A percentile compares a stretch with the other conserved stretches of the same genome.
These are phyloP conservation scores for Ochetophila trinervis DNA, from an alignment of 306 rosid genomes.

Conservation along the genomic window DNA sequence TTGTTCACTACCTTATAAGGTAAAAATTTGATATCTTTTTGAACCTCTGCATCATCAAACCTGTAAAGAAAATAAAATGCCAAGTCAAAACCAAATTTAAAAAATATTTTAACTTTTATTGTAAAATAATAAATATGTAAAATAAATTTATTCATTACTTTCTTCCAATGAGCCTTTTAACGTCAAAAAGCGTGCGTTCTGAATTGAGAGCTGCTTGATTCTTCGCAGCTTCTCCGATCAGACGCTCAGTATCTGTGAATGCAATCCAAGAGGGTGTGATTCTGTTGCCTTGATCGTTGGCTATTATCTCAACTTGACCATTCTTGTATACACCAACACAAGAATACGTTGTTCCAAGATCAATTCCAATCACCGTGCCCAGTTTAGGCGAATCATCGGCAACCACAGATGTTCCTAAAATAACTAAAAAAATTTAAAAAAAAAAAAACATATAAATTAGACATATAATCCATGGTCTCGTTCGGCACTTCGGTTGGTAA, in stretches of 20 bases:
- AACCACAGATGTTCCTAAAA: neutral
- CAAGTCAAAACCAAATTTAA: no score
- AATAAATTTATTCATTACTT: neutral
- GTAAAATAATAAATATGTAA: neutral
- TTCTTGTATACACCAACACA: slow-evolving; percentile 19
- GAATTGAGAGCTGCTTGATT: slow-evolving; percentile 17
- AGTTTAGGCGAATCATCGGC: neutral
- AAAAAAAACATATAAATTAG: neutral
- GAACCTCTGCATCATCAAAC: slow-evolving; percentile 20
- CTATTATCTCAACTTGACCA: slow-evolving; percentile 15
- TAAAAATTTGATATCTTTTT: slow-evolving; percentile 8
- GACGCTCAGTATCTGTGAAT: slow-evolving; percentile 23
- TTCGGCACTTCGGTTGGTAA: neutral
- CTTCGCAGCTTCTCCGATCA: slow-evolving; percentile 24
- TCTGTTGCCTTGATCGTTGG: slow-evolving; percentile 18
- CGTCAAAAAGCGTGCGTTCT: slow-evolving; percentile 13
- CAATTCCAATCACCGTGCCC: slow-evolving; percentile 23
- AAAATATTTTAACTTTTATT: no score
- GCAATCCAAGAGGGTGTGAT: slow-evolving; percentile 22
- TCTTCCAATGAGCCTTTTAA: slow-evolving; percentile 19
- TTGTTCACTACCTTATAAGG: slow-evolving; percentile 29
- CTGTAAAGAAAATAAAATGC: neutral
- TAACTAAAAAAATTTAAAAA: neutral
- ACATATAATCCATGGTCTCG: neutral
- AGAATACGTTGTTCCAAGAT: slow-evolving; percentile 19